A percentile compares a stretch with the other conserved stretches of the same genome.
These are phyloP conservation scores for Limonium bicolor DNA, from an alignment of 148 eudicot genomes.

Conservation along the genomic window DNA sequence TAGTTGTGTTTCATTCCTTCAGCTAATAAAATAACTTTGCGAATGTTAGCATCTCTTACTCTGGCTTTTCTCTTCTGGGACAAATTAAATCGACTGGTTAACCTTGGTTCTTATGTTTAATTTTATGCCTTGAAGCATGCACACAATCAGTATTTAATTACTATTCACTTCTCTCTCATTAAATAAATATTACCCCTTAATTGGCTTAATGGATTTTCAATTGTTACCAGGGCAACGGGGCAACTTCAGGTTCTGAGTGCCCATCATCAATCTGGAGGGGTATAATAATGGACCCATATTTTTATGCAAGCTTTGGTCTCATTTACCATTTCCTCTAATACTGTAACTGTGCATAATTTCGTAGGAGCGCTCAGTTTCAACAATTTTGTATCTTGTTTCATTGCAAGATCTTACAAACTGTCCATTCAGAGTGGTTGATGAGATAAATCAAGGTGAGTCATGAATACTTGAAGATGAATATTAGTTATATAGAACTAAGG, in stretches of 20 bases:
- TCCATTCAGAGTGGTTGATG: conserved; percentile 99
- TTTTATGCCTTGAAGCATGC: no score
- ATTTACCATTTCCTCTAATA: conserved; percentile 10
- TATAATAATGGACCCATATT: conserved; percentile 8
- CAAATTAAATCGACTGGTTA: no score
- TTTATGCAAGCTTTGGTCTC: neutral
- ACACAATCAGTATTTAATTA: no score
- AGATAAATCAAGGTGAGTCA: conserved; percentile 83
- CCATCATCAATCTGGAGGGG: conserved; percentile 99
- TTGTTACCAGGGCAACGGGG: conserved; percentile 69
- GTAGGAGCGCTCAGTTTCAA: conserved; percentile 98
- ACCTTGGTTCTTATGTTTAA: no score
- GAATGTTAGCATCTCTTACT: no score
- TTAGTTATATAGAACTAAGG: neutral
- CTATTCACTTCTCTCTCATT: no score
- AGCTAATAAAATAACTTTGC: no score
- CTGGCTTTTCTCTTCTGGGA: no score
- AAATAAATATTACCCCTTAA: no score
- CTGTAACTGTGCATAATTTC: conserved; percentile 3
- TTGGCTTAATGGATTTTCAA: neutral
- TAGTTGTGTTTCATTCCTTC: no score
- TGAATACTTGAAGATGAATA: neutral
- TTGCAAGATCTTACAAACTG: conserved; percentile 95
- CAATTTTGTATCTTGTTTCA: conserved; percentile 93
- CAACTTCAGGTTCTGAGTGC: conserved; percentile 95